These are phyloP conservation scores for Akanthomyces dipterigenus DNA, from an alignment of 2,329 filamentous ascomycete species.

Conservation along the genomic window DNA sequence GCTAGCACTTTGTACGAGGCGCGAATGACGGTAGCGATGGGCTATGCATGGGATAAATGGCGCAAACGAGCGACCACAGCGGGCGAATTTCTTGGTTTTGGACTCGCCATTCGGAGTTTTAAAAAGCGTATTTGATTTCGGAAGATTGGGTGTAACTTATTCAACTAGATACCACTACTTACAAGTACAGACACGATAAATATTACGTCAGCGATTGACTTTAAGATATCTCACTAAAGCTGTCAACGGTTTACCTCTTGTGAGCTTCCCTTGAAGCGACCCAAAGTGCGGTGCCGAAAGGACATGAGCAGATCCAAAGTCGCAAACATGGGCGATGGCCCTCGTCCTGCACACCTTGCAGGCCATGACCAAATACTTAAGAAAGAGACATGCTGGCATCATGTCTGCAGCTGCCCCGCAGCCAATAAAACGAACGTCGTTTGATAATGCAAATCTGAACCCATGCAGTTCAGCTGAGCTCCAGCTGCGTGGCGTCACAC, in stretches of 20 bases:
- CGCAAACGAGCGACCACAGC: background rate
- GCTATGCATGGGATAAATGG: background rate
- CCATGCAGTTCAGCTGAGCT: slow-evolving; percentile 7
- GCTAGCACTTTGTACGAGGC: background rate
- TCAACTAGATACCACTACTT: slow-evolving; percentile 1
- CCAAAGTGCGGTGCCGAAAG: too few relatives aligned
- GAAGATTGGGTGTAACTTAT: background rate
- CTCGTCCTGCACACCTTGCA: background rate
- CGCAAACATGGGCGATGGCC: too few relatives aligned
- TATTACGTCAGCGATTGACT: background rate
- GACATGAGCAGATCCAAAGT: too few relatives aligned
- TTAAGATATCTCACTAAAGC: background rate
- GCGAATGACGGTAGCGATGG: background rate
- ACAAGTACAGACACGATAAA: background rate
- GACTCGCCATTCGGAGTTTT: background rate
- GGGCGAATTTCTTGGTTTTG: background rate
- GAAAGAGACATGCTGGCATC: background rate
- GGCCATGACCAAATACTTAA: background rate
- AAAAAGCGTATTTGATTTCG: background rate
- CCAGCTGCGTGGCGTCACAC: background rate
- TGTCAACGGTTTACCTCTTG: too few relatives aligned
- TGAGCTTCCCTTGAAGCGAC: too few relatives aligned
- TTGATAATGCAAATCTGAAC: slow-evolving; percentile 3
- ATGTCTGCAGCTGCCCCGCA: background rate
- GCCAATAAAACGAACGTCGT: background rate